phyloP scores from a whole-genome alignment of 805 yeast species.

The Zygoascus ofunaensis region DNA sequence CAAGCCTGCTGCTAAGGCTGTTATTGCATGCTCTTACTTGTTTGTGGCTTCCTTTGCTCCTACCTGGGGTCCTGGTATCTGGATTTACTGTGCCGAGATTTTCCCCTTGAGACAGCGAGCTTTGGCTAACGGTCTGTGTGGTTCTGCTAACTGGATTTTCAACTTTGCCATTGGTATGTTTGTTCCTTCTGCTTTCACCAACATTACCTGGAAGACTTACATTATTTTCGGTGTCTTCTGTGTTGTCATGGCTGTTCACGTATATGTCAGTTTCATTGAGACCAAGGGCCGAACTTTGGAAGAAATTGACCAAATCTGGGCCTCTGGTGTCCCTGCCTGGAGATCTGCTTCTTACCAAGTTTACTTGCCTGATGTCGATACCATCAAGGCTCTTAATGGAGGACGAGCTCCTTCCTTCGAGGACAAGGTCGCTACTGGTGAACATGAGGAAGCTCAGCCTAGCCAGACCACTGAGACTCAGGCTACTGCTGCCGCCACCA shows the following conservation, averaged over 20 bases:
- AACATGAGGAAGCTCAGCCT: constrained; percentile 6
- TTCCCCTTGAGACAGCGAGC: constrained; percentile 45
- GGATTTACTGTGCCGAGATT: constrained; percentile 45
- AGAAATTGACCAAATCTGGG: constrained; percentile 38
- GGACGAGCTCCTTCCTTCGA: constrained; percentile 23
- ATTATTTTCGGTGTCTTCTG: constrained; percentile 51
- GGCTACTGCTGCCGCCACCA: background rate
- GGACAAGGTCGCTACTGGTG: constrained; percentile 12
- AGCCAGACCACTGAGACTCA: background rate
- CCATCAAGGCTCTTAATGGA: constrained; percentile 19
- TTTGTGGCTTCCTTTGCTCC: constrained; percentile 74
- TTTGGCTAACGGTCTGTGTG: constrained; percentile 42
- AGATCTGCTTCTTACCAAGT: constrained; percentile 74
- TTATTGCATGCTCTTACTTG: constrained; percentile 43
- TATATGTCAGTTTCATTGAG: constrained; percentile 22
- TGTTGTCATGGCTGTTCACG: constrained; percentile 38
- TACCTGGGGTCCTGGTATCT: constrained; percentile 60
- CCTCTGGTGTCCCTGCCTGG: constrained; percentile 52
- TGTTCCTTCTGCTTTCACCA: constrained; percentile 45
- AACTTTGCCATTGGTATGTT: constrained; percentile 50
- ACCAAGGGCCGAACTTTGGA: constrained; percentile 32
- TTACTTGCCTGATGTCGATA: constrained; percentile 15
- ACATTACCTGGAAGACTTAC: constrained; percentile 50
- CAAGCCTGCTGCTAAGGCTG: constrained; percentile 36
- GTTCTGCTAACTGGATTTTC: constrained; percentile 31